A percentile compares a stretch with the other conserved stretches of the same genome.
These are phyloP conservation scores for Sporopachydermia lactativora DNA, from an alignment of 805 yeast genomes.

Conservation along the genomic window DNA sequence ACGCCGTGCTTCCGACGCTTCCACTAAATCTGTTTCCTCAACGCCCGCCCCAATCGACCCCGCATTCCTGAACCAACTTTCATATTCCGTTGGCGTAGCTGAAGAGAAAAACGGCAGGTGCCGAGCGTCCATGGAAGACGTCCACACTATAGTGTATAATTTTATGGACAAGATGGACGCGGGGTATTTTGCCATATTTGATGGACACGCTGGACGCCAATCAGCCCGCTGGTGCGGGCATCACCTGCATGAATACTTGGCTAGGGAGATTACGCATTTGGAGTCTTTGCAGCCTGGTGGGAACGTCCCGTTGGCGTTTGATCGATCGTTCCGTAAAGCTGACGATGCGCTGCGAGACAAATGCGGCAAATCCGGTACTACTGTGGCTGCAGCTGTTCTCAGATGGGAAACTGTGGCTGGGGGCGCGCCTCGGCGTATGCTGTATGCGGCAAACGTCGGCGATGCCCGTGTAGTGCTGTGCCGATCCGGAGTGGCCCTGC, in stretches of 20 bases:
- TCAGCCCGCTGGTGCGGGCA: slow-evolving; percentile 94
- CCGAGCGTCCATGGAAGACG: slow-evolving; percentile 90
- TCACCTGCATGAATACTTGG: slow-evolving; percentile 58
- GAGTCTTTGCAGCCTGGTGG: slow-evolving; percentile 24
- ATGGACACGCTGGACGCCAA: slow-evolving; percentile 93
- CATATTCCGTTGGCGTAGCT: slow-evolving; percentile 77
- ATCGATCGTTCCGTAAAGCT: slow-evolving; percentile 58
- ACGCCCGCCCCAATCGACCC: neutral
- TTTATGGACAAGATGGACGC: slow-evolving; percentile 84
- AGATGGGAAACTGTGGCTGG: slow-evolving; percentile 52
- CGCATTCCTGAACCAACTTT: neutral
- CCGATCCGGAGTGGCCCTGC: slow-evolving; percentile 57
- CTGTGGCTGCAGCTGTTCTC: slow-evolving; percentile 87
- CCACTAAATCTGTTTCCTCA: slow-evolving; percentile 1
- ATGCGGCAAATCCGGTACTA: slow-evolving; percentile 74
- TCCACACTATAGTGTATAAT: slow-evolving; percentile 84
- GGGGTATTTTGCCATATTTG: slow-evolving; percentile 93
- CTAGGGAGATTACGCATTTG: slow-evolving; percentile 32
- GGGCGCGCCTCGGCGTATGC: slow-evolving; percentile 32
- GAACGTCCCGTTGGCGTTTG: slow-evolving; percentile 53
- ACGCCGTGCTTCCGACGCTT: neutral
- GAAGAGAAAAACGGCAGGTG: slow-evolving; percentile 74
- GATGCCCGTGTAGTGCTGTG: slow-evolving; percentile 76
- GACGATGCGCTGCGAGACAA: slow-evolving; percentile 52
- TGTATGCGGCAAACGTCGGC: slow-evolving; percentile 92